Conservation (phyloP, 192 early-diverging fungal species). For the Dissophora ornata region DNA sequence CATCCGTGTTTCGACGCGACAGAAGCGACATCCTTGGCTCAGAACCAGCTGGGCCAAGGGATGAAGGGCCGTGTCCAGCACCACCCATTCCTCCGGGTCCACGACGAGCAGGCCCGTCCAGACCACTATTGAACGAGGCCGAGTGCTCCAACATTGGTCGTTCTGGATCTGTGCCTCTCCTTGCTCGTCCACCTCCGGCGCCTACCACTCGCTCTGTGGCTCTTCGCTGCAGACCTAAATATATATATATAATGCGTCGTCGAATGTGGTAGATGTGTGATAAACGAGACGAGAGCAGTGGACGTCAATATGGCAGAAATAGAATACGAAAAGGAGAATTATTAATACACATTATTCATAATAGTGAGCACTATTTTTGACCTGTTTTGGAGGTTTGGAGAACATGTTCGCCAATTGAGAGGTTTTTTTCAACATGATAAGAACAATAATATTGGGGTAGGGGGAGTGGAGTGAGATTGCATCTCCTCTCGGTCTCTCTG, state of each 20-base stretch:
- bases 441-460: too few species aligned
- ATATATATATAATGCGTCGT: neutral
- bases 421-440: too few species aligned
- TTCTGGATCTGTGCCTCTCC: conserved; percentile 37
- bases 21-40: conserved; percentile 32
- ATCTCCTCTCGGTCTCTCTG: too few species aligned
- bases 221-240: conserved; percentile 38
- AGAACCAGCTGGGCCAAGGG: conserved; percentile 31
- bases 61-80: conserved; percentile 19
- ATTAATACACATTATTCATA: neutral
- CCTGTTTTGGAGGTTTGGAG: neutral
- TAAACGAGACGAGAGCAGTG: neutral
- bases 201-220: conserved; percentile 31
- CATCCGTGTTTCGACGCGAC: conserved; percentile 45
- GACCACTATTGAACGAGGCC: conserved; percentile 24
- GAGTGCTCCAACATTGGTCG: conserved; percentile 43
- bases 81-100: conserved; percentile 1
- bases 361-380: neutral
- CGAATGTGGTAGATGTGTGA: too few species aligned
- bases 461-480: too few species aligned
- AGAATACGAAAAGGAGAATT: conserved; percentile 4
- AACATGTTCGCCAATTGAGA: too few species aligned
- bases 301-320: conserved; percentile 4
- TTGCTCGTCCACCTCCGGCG: conserved; percentile 24
- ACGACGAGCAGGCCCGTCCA: too few species aligned